Evolutionary conservation across 2,329 filamentous ascomycete species (phyloP).

Genomic region (Colletotrichum sp.): DNA sequence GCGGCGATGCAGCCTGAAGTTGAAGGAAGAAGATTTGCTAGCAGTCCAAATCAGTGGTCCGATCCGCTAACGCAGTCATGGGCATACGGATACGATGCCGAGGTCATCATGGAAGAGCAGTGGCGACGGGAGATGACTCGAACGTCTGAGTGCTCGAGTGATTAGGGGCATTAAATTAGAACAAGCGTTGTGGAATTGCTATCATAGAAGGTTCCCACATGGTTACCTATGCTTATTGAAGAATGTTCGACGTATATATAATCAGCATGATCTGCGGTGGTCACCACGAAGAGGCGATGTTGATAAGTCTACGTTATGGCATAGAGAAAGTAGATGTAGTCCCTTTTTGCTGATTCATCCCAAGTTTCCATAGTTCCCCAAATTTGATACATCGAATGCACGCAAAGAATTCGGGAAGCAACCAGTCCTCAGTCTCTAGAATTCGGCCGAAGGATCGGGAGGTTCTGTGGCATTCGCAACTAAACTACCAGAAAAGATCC

Average conservation of each 20-base stretch:
- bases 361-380: neutral
- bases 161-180: neutral
- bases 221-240: neutral
- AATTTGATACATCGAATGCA: neutral
- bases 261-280: neutral
- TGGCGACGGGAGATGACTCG: slow-evolving; percentile 22
- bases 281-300: neutral
- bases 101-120: slow-evolving; percentile 35
- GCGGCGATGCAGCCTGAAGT: slow-evolving; percentile 44
- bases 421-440: neutral
- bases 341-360: neutral
- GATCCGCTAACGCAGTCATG: slow-evolving; percentile 50
- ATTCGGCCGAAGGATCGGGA: neutral
- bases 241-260: neutral
- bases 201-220: rapidly evolving
- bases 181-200: neutral
- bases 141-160: neutral
- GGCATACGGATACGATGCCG: slow-evolving; percentile 54
- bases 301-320: neutral
- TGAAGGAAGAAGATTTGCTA: slow-evolving; percentile 35
- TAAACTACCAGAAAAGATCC: slow-evolving; percentile 11
- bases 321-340: neutral
- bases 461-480: neutral
- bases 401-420: neutral
- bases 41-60: slow-evolving; percentile 53